A percentile compares a stretch with the other conserved stretches of the same genome.
phyloP scores from a whole-genome alignment of 345 rosid species.

The Syzygium grande region DNA sequence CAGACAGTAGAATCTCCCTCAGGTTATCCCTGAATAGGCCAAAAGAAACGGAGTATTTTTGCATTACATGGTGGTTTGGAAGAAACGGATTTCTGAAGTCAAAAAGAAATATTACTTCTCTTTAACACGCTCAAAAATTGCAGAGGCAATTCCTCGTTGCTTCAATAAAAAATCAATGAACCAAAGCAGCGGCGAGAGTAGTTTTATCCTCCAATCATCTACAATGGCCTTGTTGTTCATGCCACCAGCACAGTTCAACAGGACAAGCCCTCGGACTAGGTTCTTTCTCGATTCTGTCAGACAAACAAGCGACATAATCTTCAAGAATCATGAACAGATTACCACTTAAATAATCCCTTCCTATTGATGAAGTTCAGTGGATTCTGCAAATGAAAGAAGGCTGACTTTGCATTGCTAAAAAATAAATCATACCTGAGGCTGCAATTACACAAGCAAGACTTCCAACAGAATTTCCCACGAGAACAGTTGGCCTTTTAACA shows the following conservation, averaged over 20 bases:
- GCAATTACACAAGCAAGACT: slow-evolving; percentile 96
- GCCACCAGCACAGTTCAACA: slow-evolving; percentile 90
- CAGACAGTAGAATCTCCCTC: slow-evolving; percentile 50
- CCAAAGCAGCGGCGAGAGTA: slow-evolving; percentile 64
- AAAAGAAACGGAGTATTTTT: neutral
- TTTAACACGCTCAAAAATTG: slow-evolving; percentile 67
- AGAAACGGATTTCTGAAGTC: neutral
- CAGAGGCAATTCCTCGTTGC: slow-evolving; percentile 56
- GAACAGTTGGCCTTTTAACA: slow-evolving; percentile 62
- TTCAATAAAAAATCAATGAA: slow-evolving; percentile 67
- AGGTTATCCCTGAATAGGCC: slow-evolving; percentile 50
- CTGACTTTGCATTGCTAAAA: neutral
- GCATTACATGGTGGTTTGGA: neutral
- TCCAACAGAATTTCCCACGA: slow-evolving; percentile 87
- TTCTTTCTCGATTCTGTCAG: slow-evolving; percentile 31
- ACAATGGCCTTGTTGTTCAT: slow-evolving; percentile 95
- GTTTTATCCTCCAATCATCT: slow-evolving; percentile 95
- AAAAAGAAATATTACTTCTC: slow-evolving; percentile 30
- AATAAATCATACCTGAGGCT: slow-evolving; percentile 48
- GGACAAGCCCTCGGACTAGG: slow-evolving; percentile 66
- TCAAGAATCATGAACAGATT: neutral
- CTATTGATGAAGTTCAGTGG: neutral
- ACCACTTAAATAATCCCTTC: neutral
- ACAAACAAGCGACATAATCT: neutral
- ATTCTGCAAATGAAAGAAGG: neutral